Evolutionary conservation across 2,329 filamentous ascomycete species (phyloP).

Genomic region (Periconia sp.): DNA sequence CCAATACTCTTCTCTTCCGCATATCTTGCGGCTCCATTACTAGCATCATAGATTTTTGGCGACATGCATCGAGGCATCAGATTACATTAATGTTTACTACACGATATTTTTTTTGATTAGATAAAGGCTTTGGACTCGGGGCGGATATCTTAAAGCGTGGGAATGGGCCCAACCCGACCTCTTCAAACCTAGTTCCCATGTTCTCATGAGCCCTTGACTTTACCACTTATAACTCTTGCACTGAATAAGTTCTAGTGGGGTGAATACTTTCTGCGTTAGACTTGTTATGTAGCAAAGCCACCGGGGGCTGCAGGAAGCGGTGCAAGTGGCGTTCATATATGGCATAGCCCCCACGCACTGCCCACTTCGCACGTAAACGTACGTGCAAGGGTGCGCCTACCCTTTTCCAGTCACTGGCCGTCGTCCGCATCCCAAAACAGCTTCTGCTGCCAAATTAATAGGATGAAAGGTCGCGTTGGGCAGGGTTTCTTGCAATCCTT

Average conservation of each 20-base stretch:
- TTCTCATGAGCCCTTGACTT: background rate
- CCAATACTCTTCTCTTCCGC: constrained; percentile 4
- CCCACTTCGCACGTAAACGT: background rate
- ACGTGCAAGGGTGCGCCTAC: too few relatives aligned
- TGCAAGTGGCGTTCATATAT: background rate
- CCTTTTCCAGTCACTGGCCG: too few relatives aligned
- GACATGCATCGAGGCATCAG: constrained; percentile 2
- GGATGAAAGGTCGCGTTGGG: too few relatives aligned
- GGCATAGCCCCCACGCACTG: background rate
- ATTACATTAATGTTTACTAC: constrained; percentile 11
- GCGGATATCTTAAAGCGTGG: constrained; percentile 1
- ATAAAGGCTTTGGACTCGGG: background rate
- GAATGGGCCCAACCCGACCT: too few relatives aligned
- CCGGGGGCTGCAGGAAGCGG: background rate
- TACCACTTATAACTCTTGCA: background rate
- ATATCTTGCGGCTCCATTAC: constrained; percentile 1
- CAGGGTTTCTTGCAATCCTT: too few relatives aligned
- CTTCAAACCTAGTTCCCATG: background rate
- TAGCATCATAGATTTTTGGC: constrained; percentile 7
- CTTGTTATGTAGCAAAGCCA: background rate
- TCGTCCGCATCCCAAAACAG: too few relatives aligned
- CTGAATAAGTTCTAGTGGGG: background rate
- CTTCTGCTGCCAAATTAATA: too few relatives aligned
- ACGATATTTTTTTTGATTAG: background rate
- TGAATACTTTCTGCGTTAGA: too few relatives aligned